Percentiles rank a stretch among this genome's conserved stretches.
Evolutionary conservation across 495 filamentous ascomycete genomes (phyloP).

Genomic region (Delitschia confertaspora): DNA sequence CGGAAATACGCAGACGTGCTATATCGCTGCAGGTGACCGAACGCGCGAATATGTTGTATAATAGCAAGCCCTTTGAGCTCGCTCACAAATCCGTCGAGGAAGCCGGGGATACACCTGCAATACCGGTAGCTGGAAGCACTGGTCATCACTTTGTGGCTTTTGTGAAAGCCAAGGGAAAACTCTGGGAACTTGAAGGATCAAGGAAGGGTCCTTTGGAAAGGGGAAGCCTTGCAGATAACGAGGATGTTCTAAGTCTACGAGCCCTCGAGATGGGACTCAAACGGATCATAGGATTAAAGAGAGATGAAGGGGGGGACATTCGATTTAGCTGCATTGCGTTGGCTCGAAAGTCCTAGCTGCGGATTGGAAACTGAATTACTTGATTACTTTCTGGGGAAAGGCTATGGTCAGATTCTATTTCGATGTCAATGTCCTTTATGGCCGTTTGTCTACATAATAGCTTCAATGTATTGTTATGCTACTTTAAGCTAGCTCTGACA

Average conservation of each 20-base stretch:
- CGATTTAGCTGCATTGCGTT: too few relatives aligned
- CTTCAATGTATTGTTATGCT: too few relatives aligned
- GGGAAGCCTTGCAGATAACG: constrained; percentile 2
- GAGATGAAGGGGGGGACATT: too few relatives aligned
- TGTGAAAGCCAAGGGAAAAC: constrained; percentile 1
- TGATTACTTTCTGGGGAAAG: too few relatives aligned
- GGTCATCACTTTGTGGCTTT: too few relatives aligned
- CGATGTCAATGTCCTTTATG: too few relatives aligned
- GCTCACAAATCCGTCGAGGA: constrained; percentile 63
- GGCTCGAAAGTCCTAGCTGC: too few relatives aligned
- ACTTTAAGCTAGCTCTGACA: too few relatives aligned
- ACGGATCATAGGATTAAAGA: neutral
- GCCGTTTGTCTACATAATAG: too few relatives aligned
- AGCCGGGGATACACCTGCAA: constrained; percentile 57
- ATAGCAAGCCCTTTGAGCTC: constrained; percentile 56
- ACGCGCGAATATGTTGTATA: constrained; percentile 62
- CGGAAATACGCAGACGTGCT: constrained; percentile 39
- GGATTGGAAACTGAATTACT: too few relatives aligned
- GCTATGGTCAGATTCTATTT: too few relatives aligned
- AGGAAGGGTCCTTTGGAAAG: constrained; percentile 20
- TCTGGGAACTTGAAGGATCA: constrained; percentile 19
- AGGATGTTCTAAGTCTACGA: constrained; percentile 1
- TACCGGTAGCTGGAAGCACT: too few relatives aligned
- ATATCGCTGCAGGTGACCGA: constrained; percentile 45
- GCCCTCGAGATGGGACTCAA: neutral